Evolutionary conservation across 345 rosid species (phyloP).

Genomic region (Gynandropsis gynandra): DNA sequence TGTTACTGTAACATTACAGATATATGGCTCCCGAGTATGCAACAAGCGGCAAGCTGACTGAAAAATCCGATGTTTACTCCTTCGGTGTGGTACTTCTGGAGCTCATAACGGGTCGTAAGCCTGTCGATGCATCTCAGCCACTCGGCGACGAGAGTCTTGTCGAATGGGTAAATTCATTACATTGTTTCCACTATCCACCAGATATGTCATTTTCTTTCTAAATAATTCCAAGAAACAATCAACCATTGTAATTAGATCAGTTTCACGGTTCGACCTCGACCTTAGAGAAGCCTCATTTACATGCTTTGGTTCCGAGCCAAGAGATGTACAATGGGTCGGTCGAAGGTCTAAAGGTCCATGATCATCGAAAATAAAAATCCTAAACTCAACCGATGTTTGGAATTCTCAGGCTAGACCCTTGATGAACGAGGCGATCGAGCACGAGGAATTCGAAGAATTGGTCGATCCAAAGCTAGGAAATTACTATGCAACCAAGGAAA

Average conservation of each 20-base stretch:
- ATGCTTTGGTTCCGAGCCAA: too few relatives aligned
- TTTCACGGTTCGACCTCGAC: too few relatives aligned
- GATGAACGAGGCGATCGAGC: slow-evolving; percentile 58
- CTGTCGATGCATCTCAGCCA: slow-evolving; percentile 74
- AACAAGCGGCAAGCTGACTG: slow-evolving; percentile 72
- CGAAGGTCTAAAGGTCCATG: too few relatives aligned
- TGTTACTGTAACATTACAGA: slow-evolving; percentile 26
- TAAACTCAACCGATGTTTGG: too few relatives aligned
- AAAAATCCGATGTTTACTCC: slow-evolving; percentile 76
- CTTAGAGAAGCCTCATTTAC: too few relatives aligned
- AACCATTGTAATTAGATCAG: too few relatives aligned
- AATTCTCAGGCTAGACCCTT: slow-evolving; percentile 60
- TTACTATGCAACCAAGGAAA: slow-evolving; percentile 44
- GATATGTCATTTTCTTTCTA: too few relatives aligned
- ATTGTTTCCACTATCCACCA: neutral
- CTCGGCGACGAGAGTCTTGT: slow-evolving; percentile 80
- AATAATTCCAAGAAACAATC: too few relatives aligned
- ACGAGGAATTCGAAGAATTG: slow-evolving; percentile 46
- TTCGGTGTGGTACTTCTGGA: slow-evolving; percentile 81
- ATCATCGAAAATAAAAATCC: too few relatives aligned
- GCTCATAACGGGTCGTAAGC: slow-evolving; percentile 71
- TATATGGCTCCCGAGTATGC: slow-evolving; percentile 90
- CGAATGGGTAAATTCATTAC: slow-evolving; percentile 51
- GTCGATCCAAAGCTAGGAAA: slow-evolving; percentile 51
- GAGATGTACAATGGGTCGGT: too few relatives aligned